Evolutionary conservation across 305 asterid genomes (phyloP).

Genomic region (Petunia hybrid): DNA sequence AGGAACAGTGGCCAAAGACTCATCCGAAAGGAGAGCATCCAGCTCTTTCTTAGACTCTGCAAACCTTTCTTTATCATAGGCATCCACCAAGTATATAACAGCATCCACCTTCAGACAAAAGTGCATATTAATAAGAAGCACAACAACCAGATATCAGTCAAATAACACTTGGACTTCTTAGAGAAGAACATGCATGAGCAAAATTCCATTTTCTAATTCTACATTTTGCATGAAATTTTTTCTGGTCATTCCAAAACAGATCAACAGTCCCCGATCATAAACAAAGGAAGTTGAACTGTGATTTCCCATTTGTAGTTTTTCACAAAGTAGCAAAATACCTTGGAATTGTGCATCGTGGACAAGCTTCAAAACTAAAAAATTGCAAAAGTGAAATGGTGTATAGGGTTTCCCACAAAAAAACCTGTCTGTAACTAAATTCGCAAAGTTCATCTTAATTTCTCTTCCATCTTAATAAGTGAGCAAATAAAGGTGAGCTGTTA

Average conservation of each 20-base stretch:
- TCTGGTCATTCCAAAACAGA: neutral
- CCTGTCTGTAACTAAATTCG: neutral
- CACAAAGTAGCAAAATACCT: neutral
- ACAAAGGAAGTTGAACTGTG: neutral
- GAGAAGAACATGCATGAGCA: neutral
- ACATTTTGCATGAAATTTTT: conserved; percentile 2
- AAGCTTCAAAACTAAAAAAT: neutral
- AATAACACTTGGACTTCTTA: neutral
- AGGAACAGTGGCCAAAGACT: conserved; percentile 55
- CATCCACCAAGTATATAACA: conserved; percentile 59
- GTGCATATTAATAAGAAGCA: neutral
- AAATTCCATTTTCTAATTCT: neutral
- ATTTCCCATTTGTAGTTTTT: neutral
- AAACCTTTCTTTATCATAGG: conserved; percentile 58
- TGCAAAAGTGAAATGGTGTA: neutral
- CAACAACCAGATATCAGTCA: neutral
- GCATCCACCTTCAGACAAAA: conserved; percentile 55
- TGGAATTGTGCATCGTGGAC: neutral
- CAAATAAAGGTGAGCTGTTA: neutral
- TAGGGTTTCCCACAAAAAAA: neutral
- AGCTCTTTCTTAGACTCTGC: conserved; percentile 62
- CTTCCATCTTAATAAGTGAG: neutral
- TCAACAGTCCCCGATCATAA: neutral
- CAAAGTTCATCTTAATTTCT: neutral
- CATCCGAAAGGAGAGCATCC: conserved; percentile 61